Base-by-base conservation (phyloP, 2,329 filamentous ascomycete species). In the Trematosphaeria pertusa region DNA sequence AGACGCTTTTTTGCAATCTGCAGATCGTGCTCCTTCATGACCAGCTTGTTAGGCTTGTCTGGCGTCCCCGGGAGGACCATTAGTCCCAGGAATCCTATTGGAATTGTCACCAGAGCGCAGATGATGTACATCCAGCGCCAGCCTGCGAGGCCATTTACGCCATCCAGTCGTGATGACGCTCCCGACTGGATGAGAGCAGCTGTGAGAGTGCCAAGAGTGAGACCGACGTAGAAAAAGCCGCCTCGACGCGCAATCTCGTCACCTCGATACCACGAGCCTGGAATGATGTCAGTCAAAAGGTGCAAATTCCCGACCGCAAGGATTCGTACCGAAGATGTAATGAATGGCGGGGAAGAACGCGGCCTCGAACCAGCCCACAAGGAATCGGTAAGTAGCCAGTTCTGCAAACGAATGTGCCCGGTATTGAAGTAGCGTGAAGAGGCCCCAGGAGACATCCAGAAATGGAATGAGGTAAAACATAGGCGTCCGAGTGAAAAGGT, bases 381-480 rank as follows among this genome's bases (percentile, higher is more conserved):
- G 50, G 44, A 84, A 84, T 2, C 81, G 73, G 58, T 81, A 81
- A 0, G 77, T 77, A 35, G 75, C 76, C 7, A 83, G 46, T 40
- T 84, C 81, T 0, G 74, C 73, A 50, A 75, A 82, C 2, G 73
- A 70, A 2, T 72, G 67, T 1, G 75, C 76, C 4, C 80, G 76
- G 43, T 78, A 83, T 46, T 83, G 80, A 3, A 83, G 66, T 7
- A 85, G 70, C 0, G 81, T 85, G 48, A 84, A 81, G 12, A 83
- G 62, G 0, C 80, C 81, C 82, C 82, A 85, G 2, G 70, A 61
- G 1, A 83, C 52, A 46, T 83, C 79, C 50, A 82, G 69, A 7
- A 73, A 70, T 0, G 81, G 81, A 5, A 83, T 74, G 0, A 80
- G 54, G 65, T 75, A 82, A 43, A 76, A 73, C 65, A 83, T 78